Evolutionary conservation across 2,329 filamentous ascomycete species (phyloP).

Genomic region (Diplodia seriata): DNA sequence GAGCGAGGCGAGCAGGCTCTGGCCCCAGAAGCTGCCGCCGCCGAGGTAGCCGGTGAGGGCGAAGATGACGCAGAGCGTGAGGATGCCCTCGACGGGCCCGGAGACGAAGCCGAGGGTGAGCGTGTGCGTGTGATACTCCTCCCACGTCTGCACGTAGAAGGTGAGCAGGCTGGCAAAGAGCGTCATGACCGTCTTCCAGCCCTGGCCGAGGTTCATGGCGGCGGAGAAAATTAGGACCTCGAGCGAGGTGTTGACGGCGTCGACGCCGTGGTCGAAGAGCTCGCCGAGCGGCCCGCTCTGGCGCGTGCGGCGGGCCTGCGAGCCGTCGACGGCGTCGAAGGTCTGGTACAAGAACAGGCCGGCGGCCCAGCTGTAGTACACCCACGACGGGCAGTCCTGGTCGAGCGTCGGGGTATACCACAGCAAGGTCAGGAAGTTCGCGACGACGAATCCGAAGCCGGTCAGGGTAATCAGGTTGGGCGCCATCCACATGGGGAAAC

Average conservation of each 20-base stretch:
- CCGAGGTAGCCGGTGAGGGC: conserved; percentile 83
- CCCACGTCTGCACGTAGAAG: conserved; percentile 99
- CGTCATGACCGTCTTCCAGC: conserved; percentile 83
- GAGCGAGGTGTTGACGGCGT: conserved; percentile 94
- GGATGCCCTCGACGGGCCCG: conserved; percentile 91
- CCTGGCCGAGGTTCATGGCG: conserved; percentile 90
- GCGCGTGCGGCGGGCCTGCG: conserved; percentile 86
- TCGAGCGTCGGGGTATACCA: conserved; percentile 97
- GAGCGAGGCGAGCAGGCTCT: conserved; percentile 74
- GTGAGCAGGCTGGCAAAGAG: conserved; percentile 87
- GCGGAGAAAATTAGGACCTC: conserved; percentile 91
- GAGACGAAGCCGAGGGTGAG: conserved; percentile 91
- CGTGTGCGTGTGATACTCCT: conserved; percentile 98
- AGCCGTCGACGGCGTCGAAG: conserved; percentile 95
- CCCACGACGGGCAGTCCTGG: conserved; percentile 91
- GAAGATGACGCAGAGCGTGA: conserved; percentile 83
- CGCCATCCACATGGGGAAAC: conserved; percentile 96
- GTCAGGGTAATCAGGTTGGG: conserved; percentile 76
- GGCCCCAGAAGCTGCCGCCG: conserved; percentile 92
- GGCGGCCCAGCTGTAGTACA: conserved; percentile 89
- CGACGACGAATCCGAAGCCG: conserved; percentile 86
- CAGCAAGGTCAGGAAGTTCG: conserved; percentile 88
- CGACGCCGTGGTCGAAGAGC: conserved; percentile 95
- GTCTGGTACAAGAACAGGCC: conserved; percentile 97
- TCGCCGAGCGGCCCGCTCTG: conserved; percentile 95